Percentiles rank a stretch among this genome's conserved stretches.
phyloP scores from a whole-genome alignment of 2,329 filamentous ascomycete species.

The Hypoxylon sp. region DNA sequence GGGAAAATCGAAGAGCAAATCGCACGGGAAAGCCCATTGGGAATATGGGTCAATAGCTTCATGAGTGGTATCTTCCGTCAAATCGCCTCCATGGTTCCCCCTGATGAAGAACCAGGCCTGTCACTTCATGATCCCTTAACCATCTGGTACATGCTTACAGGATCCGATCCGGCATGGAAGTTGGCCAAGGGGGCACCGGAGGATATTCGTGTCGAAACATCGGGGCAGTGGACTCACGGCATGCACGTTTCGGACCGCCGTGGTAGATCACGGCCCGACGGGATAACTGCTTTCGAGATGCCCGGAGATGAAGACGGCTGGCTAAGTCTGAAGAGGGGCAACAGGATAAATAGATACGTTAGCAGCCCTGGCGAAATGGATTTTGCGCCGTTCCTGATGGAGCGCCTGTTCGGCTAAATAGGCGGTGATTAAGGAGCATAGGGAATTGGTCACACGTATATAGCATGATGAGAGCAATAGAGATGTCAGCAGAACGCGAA shows the following conservation, averaged over 20 bases:
- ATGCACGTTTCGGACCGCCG: conserved; percentile 89
- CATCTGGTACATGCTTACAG: conserved; percentile 81
- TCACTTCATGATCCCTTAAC: conserved; percentile 83
- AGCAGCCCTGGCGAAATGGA: conserved; percentile 74
- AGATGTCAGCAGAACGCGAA: conserved; percentile 49
- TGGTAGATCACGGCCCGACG: conserved; percentile 66
- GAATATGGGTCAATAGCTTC: conserved; percentile 79
- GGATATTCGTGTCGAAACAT: conserved; percentile 90
- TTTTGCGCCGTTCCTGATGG: conserved; percentile 76
- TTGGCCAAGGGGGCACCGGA: conserved; percentile 68
- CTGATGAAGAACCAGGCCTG: conserved; percentile 69
- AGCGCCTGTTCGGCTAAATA: conserved; percentile 70
- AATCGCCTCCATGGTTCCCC: conserved; percentile 72
- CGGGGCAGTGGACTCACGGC: conserved; percentile 93
- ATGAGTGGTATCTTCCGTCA: conserved; percentile 78
- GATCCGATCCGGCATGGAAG: conserved; percentile 70
- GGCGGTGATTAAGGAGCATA: conserved; percentile 9
- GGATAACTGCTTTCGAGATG: conserved; percentile 63
- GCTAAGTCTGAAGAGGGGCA: conserved; percentile 80
- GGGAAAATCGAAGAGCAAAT: conserved; percentile 67
- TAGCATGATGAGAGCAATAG: conserved; percentile 24
- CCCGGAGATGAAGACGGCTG: conserved; percentile 81
- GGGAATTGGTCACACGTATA: conserved; percentile 17
- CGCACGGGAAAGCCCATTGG: conserved; percentile 76
- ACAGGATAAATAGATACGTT: conserved; percentile 82